Percentiles rank a stretch among this genome's conserved stretches.
Evolutionary conservation across 139 green algal genomes (phyloP).

Genomic region (Yamagishiella unicocca): DNA sequence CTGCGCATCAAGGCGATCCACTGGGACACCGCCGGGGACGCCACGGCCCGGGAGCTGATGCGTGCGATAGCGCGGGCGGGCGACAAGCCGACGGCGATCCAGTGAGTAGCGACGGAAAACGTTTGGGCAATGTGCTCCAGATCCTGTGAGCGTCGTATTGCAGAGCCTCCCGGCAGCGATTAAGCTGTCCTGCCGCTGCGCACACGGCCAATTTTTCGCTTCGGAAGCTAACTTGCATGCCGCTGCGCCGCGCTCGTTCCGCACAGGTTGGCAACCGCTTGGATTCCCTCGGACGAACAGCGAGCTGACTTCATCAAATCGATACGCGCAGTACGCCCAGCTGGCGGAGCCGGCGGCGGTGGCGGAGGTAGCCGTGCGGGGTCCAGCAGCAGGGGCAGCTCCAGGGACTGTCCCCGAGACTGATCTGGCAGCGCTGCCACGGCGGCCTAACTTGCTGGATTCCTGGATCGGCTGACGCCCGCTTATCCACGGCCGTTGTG

Average conservation of each 20-base stretch:
- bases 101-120: no score
- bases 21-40: constrained; percentile 15
- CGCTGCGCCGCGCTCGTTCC: background rate
- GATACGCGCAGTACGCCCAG: background rate
- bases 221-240: no score
- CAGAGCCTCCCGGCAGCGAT: no score
- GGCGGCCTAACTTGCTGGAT: no score
- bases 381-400: constrained; percentile 12
- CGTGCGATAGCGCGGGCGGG: constrained; percentile 6
- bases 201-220: no score
- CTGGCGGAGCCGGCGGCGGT: background rate
- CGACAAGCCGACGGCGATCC: constrained; percentile 13
- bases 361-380: background rate
- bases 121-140: no score
- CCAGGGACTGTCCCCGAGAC: background rate
- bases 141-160: no score
- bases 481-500: no score
- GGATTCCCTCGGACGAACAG: background rate
- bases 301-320: background rate
- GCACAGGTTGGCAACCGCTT: background rate
- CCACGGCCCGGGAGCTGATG: constrained; percentile 33
- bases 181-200: no score
- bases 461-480: no score
- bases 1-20: background rate
- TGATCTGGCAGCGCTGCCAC: no score